Evolutionary conservation across 106 monocot genomes (phyloP).

Genomic region (Chionographis japonica): DNA sequence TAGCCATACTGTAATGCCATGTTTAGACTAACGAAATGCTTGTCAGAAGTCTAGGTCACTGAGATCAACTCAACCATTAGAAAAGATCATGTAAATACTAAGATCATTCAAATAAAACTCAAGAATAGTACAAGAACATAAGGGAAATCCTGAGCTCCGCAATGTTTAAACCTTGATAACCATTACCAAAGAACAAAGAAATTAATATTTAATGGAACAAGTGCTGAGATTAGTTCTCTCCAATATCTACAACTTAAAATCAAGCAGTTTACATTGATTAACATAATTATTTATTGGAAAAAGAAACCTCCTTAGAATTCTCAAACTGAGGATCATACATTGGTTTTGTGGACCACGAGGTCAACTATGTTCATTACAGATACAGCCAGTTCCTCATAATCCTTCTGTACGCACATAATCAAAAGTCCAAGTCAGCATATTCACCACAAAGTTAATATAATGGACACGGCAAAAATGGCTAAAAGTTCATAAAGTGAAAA

Average conservation of each 20-base stretch:
- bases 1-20: no score
- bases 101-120: no score
- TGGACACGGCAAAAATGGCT: neutral
- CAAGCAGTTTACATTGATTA: neutral
- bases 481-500: slow-evolving; percentile 1
- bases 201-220: no score
- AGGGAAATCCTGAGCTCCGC: no score
- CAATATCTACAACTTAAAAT: neutral
- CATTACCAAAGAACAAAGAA: neutral
- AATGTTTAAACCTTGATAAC: no score
- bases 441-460: neutral
- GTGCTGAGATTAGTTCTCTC: no score
- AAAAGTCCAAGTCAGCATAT: slow-evolving; percentile 1
- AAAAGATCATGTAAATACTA: no score
- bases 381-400: slow-evolving; percentile 88
- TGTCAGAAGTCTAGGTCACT: no score
- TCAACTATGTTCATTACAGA: slow-evolving; percentile 91
- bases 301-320: neutral
- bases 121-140: no score
- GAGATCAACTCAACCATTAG: no score
- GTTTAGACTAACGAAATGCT: no score
- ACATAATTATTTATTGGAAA: neutral
- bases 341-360: slow-evolving; percentile 82
- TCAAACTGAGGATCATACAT: slow-evolving; percentile 36
- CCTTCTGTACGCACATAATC: slow-evolving; percentile 49